Evolutionary conservation across 139 green algal genomes (phyloP), one percentile per base, ranked within the genome.

Genomic region (Axilococcus clingmanii): DNA sequence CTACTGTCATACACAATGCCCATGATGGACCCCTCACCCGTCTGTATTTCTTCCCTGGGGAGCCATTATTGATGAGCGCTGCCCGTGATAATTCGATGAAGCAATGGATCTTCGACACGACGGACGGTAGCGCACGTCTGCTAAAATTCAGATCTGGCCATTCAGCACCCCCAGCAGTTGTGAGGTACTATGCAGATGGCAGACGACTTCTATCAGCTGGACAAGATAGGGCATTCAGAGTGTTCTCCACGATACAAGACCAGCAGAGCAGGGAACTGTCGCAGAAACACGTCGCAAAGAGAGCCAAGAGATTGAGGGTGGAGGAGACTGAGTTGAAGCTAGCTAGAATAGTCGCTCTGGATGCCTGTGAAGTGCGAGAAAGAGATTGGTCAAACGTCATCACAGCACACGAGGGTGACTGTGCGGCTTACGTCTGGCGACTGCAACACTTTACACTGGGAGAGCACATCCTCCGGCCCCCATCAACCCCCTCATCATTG

Each of bases 331-430:
- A 98, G 45, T 57, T 98, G 2, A 93, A 91, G 65, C 80, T 98
- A 57, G 49, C 69, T 5, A 55, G 65, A 0, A 76, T 96, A 22
- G 50, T 78, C 20, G 69, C 56, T 35, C 44, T 91, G 66, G 80
- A 76, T 35, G 77, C 79, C 4, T 79, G 72, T 32, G 64, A 87
- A 64, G 69, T 89, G 16, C 81, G 89, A 3, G 92, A 97, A 80
- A 68, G 84, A 16, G 92, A 98, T 76, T 99, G 92, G 92, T 72
- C 65, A 38, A 97, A 97, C 48, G 82, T 95, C 12, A 47, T 98
- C 11, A 97, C 92, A 14, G 82, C 76, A 0, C 92, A 99, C 63
- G 80, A 84, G 37, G 82, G 79, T 24, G 82, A 94, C 59, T 49
- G 67, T 5, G 44, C 54, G 7, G 89, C 87, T 2, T 97, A 93